Conservation (phyloP, 1,284 basidiomycete species). For the Irpex sp. region DNA sequence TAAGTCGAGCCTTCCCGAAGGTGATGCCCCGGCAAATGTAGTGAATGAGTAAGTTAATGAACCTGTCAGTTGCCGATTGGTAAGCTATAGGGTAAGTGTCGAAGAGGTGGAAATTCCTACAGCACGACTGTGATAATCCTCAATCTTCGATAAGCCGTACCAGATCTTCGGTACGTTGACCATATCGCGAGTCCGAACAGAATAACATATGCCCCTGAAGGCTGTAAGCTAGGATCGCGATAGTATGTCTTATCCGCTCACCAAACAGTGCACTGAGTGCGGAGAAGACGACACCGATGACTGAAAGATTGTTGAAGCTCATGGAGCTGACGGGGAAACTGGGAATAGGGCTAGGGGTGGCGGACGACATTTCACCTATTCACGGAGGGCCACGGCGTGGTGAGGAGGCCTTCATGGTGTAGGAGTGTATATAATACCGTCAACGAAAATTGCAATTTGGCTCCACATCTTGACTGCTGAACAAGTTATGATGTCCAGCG, state of each 20-base stretch:
- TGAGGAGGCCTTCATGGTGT: neutral
- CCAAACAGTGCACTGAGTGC: conserved; percentile 9
- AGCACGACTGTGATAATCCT: neutral
- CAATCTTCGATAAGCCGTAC: neutral
- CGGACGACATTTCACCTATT: neutral
- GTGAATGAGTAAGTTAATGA: neutral
- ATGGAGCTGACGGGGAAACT: neutral
- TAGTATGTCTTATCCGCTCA: neutral
- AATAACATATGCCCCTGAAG: neutral
- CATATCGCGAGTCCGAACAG: conserved; percentile 1
- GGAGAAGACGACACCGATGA: conserved; percentile 1
- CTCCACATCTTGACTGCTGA: too few species aligned
- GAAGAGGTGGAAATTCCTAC: neutral
- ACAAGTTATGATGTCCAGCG: too few species aligned
- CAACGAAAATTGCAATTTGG: too few species aligned
- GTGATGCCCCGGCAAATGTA: neutral
- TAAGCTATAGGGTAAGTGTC: neutral
- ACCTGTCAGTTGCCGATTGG: neutral
- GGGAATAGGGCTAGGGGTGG: neutral
- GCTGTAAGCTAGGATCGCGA: neutral
- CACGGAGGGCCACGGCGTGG: neutral
- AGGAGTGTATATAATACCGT: neutral
- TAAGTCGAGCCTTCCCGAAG: neutral
- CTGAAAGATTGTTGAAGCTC: conserved; percentile 1
- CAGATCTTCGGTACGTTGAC: neutral